Conservation (phyloP, 345 rosid species). For the Syzygium grande region DNA sequence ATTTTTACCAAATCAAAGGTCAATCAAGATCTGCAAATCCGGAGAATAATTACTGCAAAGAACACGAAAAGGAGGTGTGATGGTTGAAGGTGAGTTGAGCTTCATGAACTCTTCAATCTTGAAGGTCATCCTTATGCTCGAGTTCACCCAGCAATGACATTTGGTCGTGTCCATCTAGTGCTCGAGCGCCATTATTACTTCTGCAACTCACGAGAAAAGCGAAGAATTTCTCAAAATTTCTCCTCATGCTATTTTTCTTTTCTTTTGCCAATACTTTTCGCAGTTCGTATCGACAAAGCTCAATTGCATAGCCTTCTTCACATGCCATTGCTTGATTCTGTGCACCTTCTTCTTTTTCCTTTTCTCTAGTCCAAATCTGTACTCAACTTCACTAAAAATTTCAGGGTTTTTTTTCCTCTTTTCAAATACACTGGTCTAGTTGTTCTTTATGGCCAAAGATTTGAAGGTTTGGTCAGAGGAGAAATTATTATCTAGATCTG, state of each 20-base stretch:
- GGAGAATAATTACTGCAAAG: neutral
- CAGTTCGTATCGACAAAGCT: neutral
- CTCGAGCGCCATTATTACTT: neutral
- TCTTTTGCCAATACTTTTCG: neutral
- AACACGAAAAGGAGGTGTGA: neutral
- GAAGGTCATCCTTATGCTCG: neutral
- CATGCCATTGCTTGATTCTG: neutral
- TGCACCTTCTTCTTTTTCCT: neutral
- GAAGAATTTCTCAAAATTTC: neutral
- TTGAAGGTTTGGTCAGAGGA: neutral
- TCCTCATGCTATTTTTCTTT: neutral
- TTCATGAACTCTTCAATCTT: neutral
- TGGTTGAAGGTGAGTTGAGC: neutral
- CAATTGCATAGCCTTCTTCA: neutral
- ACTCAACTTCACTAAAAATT: neutral
- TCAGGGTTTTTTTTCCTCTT: neutral
- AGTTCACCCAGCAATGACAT: neutral
- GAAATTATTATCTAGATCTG: neutral
- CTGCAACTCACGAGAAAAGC: too few relatives aligned
- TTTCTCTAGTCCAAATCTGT: neutral
- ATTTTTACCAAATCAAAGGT: neutral
- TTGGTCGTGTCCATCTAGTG: neutral
- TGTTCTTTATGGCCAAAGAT: neutral
- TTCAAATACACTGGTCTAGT: neutral
- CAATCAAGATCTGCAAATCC: neutral